Evolutionary conservation across 768 basidiomycete species (phyloP), one percentile per base, ranked within the genome.

Genomic region (Agaricus bisporus): DNA sequence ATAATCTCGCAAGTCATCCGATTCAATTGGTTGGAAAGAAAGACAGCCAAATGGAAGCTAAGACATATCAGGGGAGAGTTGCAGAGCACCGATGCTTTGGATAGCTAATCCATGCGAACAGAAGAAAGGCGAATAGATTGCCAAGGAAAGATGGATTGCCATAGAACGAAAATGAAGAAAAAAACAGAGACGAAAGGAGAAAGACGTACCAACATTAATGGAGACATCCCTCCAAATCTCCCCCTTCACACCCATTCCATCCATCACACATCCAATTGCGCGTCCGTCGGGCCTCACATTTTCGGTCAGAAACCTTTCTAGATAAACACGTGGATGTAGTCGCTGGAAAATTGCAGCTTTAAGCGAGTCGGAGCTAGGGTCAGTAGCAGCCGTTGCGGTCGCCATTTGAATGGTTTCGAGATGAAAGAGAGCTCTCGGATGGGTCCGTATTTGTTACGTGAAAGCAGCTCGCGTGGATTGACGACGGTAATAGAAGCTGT

Each of bases 251-350:
- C 28, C 50, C 18, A 6, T n/a, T 14, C 18, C 28, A 8, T 42
- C 28, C 10, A n/a, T 29, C 1, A 15, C 32, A 35, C 18, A 35
- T 12, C 53, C 53, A 6, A 81, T 66, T n/a, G 75, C 73, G 26
- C 97, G 77, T 10, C 92, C 92, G 65, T 98, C 94, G 0, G 94
- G 91, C 50, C 97, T 70, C 52, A 88, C 74, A 7, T 81, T 73
- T 63, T 95, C 85, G 1, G 78, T 73, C 15, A 98, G 70, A 62
- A 97, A 98, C 6, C 88, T 79, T 60, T 91, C 85, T 43, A 98
- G 82, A 66, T 98, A 98, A 4, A 83, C 79, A 29, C 80, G 80
- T 1, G 97, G 95, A 61, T 98, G 93, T 0, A 99, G 77, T 12
- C 92, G 85, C 61, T 92, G 88, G 70, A 95, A 95, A 29, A 86